Base-by-base conservation (phyloP, 176 grass and related monocot genomes). In the Elaeis guineensis region DNA sequence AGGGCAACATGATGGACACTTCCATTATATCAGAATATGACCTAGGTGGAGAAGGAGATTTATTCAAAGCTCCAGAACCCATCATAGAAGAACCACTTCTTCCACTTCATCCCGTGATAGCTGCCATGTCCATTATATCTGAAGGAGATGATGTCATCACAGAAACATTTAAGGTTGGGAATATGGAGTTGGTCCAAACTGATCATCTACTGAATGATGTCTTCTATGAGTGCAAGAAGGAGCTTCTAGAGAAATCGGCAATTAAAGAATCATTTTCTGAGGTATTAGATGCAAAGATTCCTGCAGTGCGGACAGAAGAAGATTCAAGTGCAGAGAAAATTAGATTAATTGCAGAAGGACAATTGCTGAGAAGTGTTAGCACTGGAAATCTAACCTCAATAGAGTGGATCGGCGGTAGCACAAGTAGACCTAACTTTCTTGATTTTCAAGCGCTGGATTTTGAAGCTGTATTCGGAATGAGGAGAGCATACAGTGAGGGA, bases 401-500 rank as follows among this genome's bases (percentile, higher is more conserved):
- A 16, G 94, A 93, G 29, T 79, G 76, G 79, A 75, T 86, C 35
- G 72, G 65, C 35, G 72, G 81, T 16, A 60, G 60, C 48, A 52
- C 84, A 19, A 57, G 55, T 21, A 86, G 85, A 76, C 88, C 84
- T 54, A 92, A 89, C 65, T 89, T 98, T 60, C 82, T 98, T 5
- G 87, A 83, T 28, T 88, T 98, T 44, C 84, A 92, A 51, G 88
- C 69, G 16, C 20, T 98, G 18, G 88, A 98, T 81, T 80, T 93
- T 39, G 94, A 86, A 71, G 67, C 71, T 44, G 88, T 77, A n/a
- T 93, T 86, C 57, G 88, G 88, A 25, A 52, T 98, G 64, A 78
- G 94, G 71, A 85, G 94, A 64, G 84, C 94, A 32, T 98, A 79
- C 50, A 98, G 94, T 23, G 94, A 98, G 66, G 88, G 94, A 55